Percentiles rank a stretch among this genome's conserved stretches.
These are phyloP conservation scores for Magnusiomyces fungicola DNA, from an alignment of 1,139 yeast genomes.

Conservation along the genomic window DNA sequence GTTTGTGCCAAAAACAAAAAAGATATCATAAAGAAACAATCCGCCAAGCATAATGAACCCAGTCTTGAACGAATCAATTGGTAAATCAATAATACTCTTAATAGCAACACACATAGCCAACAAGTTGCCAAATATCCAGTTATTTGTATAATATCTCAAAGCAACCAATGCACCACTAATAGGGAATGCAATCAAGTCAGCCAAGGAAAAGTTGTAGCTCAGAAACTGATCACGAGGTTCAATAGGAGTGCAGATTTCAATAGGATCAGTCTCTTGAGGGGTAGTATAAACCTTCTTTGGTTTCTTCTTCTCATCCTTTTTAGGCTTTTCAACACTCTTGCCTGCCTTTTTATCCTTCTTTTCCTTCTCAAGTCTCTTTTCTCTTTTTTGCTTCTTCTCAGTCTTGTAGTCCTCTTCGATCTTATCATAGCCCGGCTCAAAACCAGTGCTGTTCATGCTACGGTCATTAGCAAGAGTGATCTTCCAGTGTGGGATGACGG, in stretches of 20 bases:
- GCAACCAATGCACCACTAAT: slow-evolving; percentile 9
- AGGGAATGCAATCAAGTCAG: slow-evolving; percentile 30
- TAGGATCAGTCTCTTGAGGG: background rate
- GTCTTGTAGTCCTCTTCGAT: slow-evolving; percentile 6
- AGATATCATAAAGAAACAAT: slow-evolving; percentile 55
- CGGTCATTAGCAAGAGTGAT: slow-evolving; percentile 32
- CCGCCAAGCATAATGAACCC: slow-evolving; percentile 42
- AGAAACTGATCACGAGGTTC: slow-evolving; percentile 10
- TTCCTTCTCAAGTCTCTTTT: slow-evolving; percentile 3
- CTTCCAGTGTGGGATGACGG: slow-evolving; percentile 27
- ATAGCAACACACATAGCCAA: slow-evolving; percentile 17
- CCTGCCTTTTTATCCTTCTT: slow-evolving; percentile 5
- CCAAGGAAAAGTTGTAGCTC: slow-evolving; percentile 19
- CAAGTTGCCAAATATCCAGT: slow-evolving; percentile 33
- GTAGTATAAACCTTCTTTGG: background rate
- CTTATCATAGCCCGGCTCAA: slow-evolving; percentile 15
- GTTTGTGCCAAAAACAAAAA: slow-evolving; percentile 57
- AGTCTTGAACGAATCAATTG: slow-evolving; percentile 37
- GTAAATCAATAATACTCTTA: slow-evolving; percentile 22
- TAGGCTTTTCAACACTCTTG: slow-evolving; percentile 19
- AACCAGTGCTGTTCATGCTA: slow-evolving; percentile 29
- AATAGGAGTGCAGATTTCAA: slow-evolving; percentile 8
- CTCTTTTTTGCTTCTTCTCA: slow-evolving; percentile 3
- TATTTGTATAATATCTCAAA: slow-evolving; percentile 24
- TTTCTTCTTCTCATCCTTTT: slow-evolving; percentile 16